These are phyloP conservation scores for Funneliformis caledonium DNA, from an alignment of 371 early-diverging fungal species.

Conservation along the genomic window DNA sequence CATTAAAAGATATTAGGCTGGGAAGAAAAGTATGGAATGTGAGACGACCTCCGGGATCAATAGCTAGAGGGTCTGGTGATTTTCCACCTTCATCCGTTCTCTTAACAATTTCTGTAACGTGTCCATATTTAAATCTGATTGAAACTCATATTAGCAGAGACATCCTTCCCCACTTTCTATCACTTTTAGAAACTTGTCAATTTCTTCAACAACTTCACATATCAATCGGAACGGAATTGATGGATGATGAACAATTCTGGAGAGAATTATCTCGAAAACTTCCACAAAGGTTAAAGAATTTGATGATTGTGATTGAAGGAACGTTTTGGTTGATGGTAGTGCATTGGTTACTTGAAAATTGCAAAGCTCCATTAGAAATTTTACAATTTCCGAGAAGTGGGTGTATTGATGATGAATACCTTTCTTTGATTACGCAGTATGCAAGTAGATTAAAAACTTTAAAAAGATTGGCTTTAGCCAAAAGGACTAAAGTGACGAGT, in stretches of 20 bases:
- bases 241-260: conserved; percentile 27
- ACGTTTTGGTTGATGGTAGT: conserved; percentile 21
- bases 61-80: conserved; percentile 15
- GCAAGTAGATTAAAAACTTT: neutral
- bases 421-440: conserved; percentile 12
- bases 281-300: neutral
- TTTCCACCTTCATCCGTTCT: conserved; percentile 16
- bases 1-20: conserved; percentile 23
- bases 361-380: conserved; percentile 20
- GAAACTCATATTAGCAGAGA: conserved; percentile 26
- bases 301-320: conserved; percentile 22
- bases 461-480: conserved; percentile 17
- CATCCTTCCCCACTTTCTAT: neutral
- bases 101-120: conserved; percentile 6
- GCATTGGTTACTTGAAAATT: conserved; percentile 21
- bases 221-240: conserved; percentile 25
- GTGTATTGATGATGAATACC: conserved; percentile 31
- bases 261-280: neutral
- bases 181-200: neutral
- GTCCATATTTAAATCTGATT: neutral
- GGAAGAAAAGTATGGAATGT: conserved; percentile 29
- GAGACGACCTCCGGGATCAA: neutral
- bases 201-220: conserved; percentile 4
- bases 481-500: neutral
- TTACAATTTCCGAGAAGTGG: conserved; percentile 30